phyloP scores from a whole-genome alignment of 106 monocot genomes.

The Posidonia australis region DNA sequence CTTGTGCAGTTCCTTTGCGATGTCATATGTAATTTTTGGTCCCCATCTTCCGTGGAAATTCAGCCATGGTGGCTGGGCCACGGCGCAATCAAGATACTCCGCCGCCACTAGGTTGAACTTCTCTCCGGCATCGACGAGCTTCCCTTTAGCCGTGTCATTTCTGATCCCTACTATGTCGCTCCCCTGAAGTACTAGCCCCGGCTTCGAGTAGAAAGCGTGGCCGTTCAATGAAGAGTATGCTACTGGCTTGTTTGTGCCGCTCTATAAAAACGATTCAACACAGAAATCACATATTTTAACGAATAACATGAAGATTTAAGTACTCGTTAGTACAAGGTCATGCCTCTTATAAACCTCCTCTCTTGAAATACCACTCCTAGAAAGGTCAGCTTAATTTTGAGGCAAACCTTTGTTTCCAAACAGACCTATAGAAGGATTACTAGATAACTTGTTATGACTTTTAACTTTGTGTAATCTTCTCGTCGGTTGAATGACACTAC shows the following conservation, averaged over 20 bases:
- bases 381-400: too few species aligned
- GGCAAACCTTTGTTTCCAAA: too few species aligned
- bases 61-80: conserved; percentile 60
- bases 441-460: too few species aligned
- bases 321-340: too few species aligned
- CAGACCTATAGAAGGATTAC: too few species aligned
- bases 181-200: conserved; percentile 61
- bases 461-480: too few species aligned
- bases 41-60: conserved; percentile 65
- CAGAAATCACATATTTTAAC: background rate
- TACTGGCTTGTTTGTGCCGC: conserved; percentile 33
- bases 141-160: conserved; percentile 51
- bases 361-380: too few species aligned
- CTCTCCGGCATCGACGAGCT: conserved; percentile 35
- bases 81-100: conserved; percentile 27
- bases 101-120: conserved; percentile 35
- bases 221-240: conserved; percentile 55
- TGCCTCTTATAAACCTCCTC: too few species aligned
- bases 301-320: background rate
- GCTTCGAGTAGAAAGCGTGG: conserved; percentile 52
- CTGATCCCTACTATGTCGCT: conserved; percentile 30
- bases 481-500: too few species aligned
- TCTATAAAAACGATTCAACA: background rate
- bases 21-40: conserved; percentile 47
- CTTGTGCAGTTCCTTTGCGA: conserved; percentile 34